Base-by-base conservation (phyloP, 495 filamentous ascomycete genomes). In the Pyrenula aspistea region DNA sequence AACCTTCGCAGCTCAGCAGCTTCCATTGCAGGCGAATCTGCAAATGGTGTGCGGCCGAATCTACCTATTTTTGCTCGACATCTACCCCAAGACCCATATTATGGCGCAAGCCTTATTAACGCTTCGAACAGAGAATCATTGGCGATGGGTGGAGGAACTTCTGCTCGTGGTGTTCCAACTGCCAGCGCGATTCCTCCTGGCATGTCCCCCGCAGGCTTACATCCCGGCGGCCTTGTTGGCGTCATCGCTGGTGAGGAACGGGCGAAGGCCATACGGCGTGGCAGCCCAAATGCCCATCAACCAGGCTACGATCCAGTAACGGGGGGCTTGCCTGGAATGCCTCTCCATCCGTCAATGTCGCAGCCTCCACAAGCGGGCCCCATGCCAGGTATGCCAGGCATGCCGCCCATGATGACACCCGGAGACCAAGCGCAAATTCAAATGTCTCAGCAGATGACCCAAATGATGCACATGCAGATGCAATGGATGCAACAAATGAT, bases 381-480 rank as follows among this genome's bases (percentile, higher is more conserved):
- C 25, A 59, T 56, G 25, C 56, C 63, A 55, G 61, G 61, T 58
- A 76, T 67, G 65, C 69, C 70, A 24, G 63, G 74, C 72, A 67
- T 84, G 50, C 65, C 61, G 53, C 56, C 49, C 8, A 53, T 24
- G 51, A 23, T 63, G 24, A 75, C 77, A 23, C 75, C 86, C 20
- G 81, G 80, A 2, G 88, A 92, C 60, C 86, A 87, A 62, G 84
- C 85, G 19, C 86, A 89, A 59, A 77, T 91, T 51, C 85, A 95
- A 63, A 85, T 95, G 74, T 84, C 83, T 23, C 86, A 91, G 62
- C 88, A 94, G 65, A 94, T 95, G 89, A 77, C 81, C 22, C 81
- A 85, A 61, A 91, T 92, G 73, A 89, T 93, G 85, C 85, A 90
- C 63, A 89, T 94, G 85, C 89, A 94, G 66, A 91, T 95, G 84